Evolutionary conservation across 495 filamentous ascomycete species (phyloP), one percentile per base, ranked within the genome.

Genomic region (Penicillium macrosclerotiorum): DNA sequence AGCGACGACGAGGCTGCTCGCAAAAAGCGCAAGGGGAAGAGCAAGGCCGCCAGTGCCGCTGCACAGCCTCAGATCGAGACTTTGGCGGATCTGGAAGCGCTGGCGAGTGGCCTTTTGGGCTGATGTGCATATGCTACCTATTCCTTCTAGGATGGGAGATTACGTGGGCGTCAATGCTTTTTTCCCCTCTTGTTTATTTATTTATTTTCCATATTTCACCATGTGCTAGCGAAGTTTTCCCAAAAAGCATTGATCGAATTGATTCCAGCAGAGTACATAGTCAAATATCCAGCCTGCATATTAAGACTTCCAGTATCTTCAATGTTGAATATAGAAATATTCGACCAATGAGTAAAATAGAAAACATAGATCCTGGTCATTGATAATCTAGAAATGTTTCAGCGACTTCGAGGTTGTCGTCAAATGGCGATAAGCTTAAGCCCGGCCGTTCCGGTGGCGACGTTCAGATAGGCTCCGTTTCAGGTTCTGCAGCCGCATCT

Each of bases 1-100:
- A 70, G 63, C 47, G 62, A 69, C 8, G 66, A 71, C 35, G 67
- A 75, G 35, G 61, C 69, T 56, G 60, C 68, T 35, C 57, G 64
- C 50, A 75, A 71, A 59, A 72, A 66, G 41, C 55, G 52, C 39
- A 68, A 63, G n/a, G n/a, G n/a, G 58, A 78, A 74, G 63, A 60
- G 63, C 56, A 78, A 61, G 63, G n/a, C n/a, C n/a, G n/a, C n/a
- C n/a, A 67, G 43, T 41, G 40, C 37, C 33, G 42, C 77, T 48
- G 72, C 72, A 18, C 69, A 80, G 30, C 44, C 59, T 18, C 81
- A 86, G 65, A 88, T 89, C 42, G 82, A 91, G 65, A 95, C 85
- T 18, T 65, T 96, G 69, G 88, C 92, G 57, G 89, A 96, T 75
- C 71, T 96, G 63, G 92, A 97, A 68, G 83, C 85, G 42, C 58